Percentiles rank a stretch among this genome's conserved stretches.
These are phyloP conservation scores for Metschnikowia drakensbergensis DNA, from an alignment of 805 yeast species.

Conservation along the genomic window DNA sequence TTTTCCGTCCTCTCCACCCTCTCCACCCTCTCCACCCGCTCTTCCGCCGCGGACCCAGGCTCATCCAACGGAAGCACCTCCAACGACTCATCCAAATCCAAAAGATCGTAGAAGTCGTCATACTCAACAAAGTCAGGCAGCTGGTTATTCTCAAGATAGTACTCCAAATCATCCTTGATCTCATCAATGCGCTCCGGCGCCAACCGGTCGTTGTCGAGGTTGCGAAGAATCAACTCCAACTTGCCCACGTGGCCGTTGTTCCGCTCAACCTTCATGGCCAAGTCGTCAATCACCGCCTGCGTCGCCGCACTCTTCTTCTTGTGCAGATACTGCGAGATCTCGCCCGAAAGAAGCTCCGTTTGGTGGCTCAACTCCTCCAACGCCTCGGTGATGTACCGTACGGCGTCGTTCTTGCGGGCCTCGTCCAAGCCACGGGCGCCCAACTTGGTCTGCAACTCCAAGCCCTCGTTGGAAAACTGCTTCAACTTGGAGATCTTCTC, in stretches of 20 bases:
- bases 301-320: conserved; percentile 51
- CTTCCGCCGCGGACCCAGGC: background rate
- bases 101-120: conserved; percentile 85
- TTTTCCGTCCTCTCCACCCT: background rate
- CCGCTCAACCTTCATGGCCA: conserved; percentile 61
- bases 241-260: conserved; percentile 75
- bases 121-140: conserved; percentile 92
- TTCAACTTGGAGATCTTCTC: conserved; percentile 92
- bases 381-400: conserved; percentile 62
- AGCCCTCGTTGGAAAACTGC: conserved; percentile 90
- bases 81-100: conserved; percentile 56
- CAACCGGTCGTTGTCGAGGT: conserved; percentile 68
- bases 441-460: conserved; percentile 62
- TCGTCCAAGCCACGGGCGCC: conserved; percentile 44
- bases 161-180: conserved; percentile 83
- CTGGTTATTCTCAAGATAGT: conserved; percentile 90
- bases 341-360: conserved; percentile 72
- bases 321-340: conserved; percentile 43
- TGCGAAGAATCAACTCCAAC: conserved; percentile 72
- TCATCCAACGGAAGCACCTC: conserved; percentile 5
- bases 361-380: conserved; percentile 82
- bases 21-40: background rate
- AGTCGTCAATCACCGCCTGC: conserved; percentile 58
- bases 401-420: conserved; percentile 70
- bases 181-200: conserved; percentile 73